A percentile compares a stretch with the other conserved stretches of the same genome.
Conservation (phyloP, 805 yeast genomes). For the Metschnikowia peoriensis region DNA sequence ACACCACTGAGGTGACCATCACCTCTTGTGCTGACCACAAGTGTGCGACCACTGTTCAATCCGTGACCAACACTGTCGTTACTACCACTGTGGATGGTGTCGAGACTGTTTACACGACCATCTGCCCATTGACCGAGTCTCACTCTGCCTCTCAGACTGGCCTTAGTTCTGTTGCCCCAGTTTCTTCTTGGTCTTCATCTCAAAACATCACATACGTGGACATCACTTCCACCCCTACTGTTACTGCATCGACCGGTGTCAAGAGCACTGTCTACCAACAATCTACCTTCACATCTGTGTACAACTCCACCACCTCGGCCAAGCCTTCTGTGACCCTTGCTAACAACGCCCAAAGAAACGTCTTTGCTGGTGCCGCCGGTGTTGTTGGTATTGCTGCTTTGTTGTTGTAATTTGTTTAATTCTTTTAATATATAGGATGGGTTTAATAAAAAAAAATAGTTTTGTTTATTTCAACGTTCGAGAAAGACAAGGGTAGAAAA, state of each 20-base stretch:
- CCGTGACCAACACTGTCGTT: slow-evolving; percentile 17
- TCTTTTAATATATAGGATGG: slow-evolving; percentile 6
- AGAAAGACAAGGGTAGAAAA: not conserved
- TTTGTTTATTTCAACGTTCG: too few species aligned
- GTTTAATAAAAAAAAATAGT: not conserved
- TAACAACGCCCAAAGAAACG: slow-evolving; percentile 32
- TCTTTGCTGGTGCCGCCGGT: slow-evolving; percentile 38
- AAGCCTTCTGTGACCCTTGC: slow-evolving; percentile 27
- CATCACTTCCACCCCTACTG: slow-evolving; percentile 50
- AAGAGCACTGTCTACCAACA: slow-evolving; percentile 41
- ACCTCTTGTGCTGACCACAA: slow-evolving; percentile 24
- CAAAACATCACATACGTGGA: slow-evolving; percentile 45
- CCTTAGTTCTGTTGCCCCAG: slow-evolving; percentile 9
- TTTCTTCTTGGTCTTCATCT: slow-evolving; percentile 11
- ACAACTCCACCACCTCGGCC: slow-evolving; percentile 19
- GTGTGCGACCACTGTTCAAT: slow-evolving; percentile 19
- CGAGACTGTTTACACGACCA: slow-evolving; percentile 22
- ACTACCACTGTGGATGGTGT: slow-evolving; percentile 29
- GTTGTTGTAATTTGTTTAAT: slow-evolving; percentile 22
- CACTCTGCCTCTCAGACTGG: slow-evolving; percentile 12
- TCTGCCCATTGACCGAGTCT: slow-evolving; percentile 19
- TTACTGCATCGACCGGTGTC: slow-evolving; percentile 45
- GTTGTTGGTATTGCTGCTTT: slow-evolving; percentile 41
- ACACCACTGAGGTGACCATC: slow-evolving; percentile 30
- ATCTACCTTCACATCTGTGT: slow-evolving; percentile 38